Conservation (phyloP, 352 stramenopile genomes). For the Stramenopiles sp. region DNA sequence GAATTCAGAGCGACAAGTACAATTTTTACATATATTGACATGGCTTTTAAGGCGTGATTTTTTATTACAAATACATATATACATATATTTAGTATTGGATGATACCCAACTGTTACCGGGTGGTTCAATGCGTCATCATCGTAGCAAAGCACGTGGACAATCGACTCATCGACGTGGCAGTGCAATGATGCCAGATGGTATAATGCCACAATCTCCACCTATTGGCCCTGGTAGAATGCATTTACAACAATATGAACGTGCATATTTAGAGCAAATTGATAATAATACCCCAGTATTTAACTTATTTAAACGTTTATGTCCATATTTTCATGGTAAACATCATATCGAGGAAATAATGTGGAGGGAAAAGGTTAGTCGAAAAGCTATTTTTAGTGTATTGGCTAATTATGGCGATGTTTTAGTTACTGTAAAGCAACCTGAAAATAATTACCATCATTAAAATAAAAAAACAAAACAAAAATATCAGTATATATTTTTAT, state of each 20-base stretch:
- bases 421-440: constrained; percentile 17
- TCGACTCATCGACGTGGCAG: neutral
- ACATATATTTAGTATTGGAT: constrained; percentile 59
- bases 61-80: constrained; percentile 51
- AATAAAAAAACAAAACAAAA: no score
- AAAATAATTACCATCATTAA: constrained; percentile 1
- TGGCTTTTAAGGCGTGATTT: constrained; percentile 58
- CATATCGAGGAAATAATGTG: constrained; percentile 68
- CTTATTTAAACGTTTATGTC: constrained; percentile 47
- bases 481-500: no score
- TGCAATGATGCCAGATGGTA: neutral
- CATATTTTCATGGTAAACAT: constrained; percentile 58
- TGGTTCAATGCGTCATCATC: neutral
- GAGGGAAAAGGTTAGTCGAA: constrained; percentile 49
- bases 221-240: neutral
- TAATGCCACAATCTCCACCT: neutral
- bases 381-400: constrained; percentile 46
- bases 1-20: constrained; percentile 23
- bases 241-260: constrained; percentile 27
- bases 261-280: constrained; percentile 48
- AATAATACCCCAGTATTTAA: constrained; percentile 45
- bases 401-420: constrained; percentile 59
- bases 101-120: constrained; percentile 7
- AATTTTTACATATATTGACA: constrained; percentile 60
- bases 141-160: neutral